These are phyloP conservation scores for Cercophora sp. DNA, from an alignment of 495 filamentous ascomycete genomes.

Conservation along the genomic window DNA sequence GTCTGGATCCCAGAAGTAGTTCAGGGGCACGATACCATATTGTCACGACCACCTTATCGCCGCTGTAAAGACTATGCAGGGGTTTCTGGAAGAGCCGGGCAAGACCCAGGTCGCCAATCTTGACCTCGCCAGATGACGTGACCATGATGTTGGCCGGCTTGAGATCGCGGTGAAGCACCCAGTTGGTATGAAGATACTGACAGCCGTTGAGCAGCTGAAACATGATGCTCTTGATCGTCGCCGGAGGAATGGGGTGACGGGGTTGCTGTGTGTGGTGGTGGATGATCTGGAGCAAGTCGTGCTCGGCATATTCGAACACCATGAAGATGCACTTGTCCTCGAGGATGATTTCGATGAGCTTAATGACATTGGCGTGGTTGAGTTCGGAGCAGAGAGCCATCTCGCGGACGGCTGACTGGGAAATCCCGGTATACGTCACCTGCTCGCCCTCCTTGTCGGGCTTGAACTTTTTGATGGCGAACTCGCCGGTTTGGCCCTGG, in stretches of 20 bases:
- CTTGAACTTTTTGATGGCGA: constrained; percentile 99
- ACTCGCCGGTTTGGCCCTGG: constrained; percentile 68
- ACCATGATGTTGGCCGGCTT: constrained; percentile 99
- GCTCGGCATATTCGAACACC: constrained; percentile 99
- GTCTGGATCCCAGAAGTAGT: constrained; percentile 80
- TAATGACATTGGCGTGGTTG: constrained; percentile 83
- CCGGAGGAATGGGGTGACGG: constrained; percentile 79
- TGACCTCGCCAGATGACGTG: constrained; percentile 80
- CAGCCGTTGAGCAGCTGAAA: constrained; percentile 93
- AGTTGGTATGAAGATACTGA: constrained; percentile 92
- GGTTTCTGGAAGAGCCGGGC: constrained; percentile 93
- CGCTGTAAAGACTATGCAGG: constrained; percentile 80
- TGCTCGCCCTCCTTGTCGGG: constrained; percentile 97
- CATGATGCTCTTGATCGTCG: constrained; percentile 84
- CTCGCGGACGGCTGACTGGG: constrained; percentile 93
- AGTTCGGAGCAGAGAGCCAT: constrained; percentile 98
- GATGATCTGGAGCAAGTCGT: constrained; percentile 95
- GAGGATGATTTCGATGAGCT: constrained; percentile 90
- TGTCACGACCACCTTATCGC: constrained; percentile 98
- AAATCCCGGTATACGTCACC: constrained; percentile 93
- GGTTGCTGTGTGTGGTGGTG: constrained; percentile 92
- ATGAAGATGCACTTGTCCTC: constrained; percentile 99
- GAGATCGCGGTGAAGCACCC: constrained; percentile 94
- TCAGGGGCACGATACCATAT: constrained; percentile 99
- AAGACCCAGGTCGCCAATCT: constrained; percentile 89